A percentile compares a stretch with the other conserved stretches of the same genome.
Evolutionary conservation across 768 basidiomycete species (phyloP).

Genomic region (Pisolithus microcarpus): DNA sequence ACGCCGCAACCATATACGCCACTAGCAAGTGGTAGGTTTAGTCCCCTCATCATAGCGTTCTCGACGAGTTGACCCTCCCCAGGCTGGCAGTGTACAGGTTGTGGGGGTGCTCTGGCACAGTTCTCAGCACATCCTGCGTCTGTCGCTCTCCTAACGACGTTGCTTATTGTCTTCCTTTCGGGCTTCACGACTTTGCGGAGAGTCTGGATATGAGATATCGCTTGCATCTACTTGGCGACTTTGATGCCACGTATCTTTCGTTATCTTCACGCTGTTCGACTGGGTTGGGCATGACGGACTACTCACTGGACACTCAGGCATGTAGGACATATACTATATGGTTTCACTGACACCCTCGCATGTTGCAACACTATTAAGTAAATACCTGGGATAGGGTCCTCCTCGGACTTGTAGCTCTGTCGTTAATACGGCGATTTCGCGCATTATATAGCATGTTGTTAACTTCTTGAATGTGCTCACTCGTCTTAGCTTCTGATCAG

Average conservation of each 20-base stretch:
- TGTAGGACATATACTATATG: not conserved
- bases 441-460: too few species aligned
- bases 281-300: not conserved
- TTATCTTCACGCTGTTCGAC: not conserved
- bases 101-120: constrained; percentile 25
- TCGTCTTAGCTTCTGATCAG: too few species aligned
- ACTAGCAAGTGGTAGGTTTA: constrained; percentile 33
- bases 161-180: constrained; percentile 25
- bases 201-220: constrained; percentile 17
- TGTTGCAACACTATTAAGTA: not conserved
- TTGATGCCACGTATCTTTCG: not conserved
- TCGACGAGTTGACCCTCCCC: not conserved
- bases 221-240: too few species aligned
- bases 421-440: too few species aligned
- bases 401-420: too few species aligned
- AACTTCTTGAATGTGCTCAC: too few species aligned
- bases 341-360: not conserved
- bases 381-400: too few species aligned
- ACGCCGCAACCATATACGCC: constrained; percentile 51
- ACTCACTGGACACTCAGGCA: not conserved
- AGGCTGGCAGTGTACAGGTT: constrained; percentile 27
- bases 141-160: constrained; percentile 26
- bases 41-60: not conserved
- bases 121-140: constrained; percentile 26
- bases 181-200: constrained; percentile 30